These are phyloP conservation scores for Niebla homalea DNA, from an alignment of 495 filamentous ascomycete species.

Conservation along the genomic window DNA sequence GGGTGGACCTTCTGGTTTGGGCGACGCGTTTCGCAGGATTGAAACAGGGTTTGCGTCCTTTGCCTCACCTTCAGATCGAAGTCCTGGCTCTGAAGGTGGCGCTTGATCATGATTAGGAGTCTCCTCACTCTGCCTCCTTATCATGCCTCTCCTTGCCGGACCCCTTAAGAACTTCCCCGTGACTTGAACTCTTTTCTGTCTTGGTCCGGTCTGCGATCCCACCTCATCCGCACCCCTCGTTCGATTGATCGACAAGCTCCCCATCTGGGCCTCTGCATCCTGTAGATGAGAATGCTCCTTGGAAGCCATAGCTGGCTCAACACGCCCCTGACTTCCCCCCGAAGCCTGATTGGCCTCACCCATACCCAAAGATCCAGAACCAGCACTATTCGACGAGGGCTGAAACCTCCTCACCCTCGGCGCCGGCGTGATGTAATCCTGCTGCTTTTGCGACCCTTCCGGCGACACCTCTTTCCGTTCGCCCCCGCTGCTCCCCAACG, in stretches of 20 bases:
- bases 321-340: constrained; percentile 26
- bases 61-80: background rate
- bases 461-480: constrained; percentile 22
- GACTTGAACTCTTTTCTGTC: constrained; percentile 58
- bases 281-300: constrained; percentile 23
- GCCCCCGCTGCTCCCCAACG: constrained; percentile 24
- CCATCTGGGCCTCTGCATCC: constrained; percentile 29
- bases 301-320: constrained; percentile 21
- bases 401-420: constrained; percentile 48
- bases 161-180: constrained; percentile 63
- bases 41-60: background rate
- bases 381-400: background rate
- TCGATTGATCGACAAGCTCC: constrained; percentile 27
- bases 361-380: background rate
- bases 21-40: background rate
- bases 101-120: constrained; percentile 18
- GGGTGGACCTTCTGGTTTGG: background rate
- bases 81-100: constrained; percentile 9
- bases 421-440: constrained; percentile 54
- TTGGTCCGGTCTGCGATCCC: constrained; percentile 52
- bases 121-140: constrained; percentile 61
- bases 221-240: constrained; percentile 37
- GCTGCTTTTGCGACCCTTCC: constrained; percentile 13
- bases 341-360: constrained; percentile 25
- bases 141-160: constrained; percentile 55